phyloP scores from a whole-genome alignment of 176 grass and related monocot genomes.

The Rhynchospora tenuis region DNA sequence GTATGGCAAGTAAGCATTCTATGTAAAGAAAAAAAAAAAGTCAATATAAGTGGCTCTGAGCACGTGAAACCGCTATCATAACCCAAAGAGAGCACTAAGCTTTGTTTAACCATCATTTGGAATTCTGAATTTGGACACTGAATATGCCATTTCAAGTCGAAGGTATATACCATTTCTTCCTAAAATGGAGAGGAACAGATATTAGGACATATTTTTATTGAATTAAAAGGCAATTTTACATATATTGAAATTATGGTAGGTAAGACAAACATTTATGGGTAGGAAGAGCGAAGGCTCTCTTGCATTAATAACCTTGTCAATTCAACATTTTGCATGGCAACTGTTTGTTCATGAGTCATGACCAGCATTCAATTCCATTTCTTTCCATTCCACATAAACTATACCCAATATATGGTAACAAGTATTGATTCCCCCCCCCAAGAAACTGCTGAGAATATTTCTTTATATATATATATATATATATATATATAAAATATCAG shows the following conservation, averaged over 20 bases:
- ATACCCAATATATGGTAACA: background rate
- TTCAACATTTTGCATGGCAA: background rate
- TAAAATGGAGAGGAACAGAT: background rate
- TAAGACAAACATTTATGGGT: background rate
- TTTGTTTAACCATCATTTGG: background rate
- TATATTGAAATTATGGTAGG: background rate
- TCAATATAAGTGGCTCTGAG: background rate
- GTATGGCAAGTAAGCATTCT: no score
- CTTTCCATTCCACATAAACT: background rate
- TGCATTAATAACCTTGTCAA: background rate
- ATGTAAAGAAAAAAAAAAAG: background rate
- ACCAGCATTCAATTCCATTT: background rate
- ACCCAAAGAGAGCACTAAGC: background rate
- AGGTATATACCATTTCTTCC: background rate
- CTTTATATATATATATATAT: no score
- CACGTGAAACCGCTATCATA: background rate
- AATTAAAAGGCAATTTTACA: background rate
- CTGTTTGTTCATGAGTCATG: background rate
- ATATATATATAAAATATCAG: background rate
- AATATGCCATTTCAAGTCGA: background rate
- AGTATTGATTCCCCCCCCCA: background rate
- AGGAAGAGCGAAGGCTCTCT: background rate
- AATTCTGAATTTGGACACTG: background rate
- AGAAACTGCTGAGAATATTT: background rate
- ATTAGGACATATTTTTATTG: background rate